Conservation (phyloP, 495 filamentous ascomycete species). For the Aspergillus asperescens region DNA sequence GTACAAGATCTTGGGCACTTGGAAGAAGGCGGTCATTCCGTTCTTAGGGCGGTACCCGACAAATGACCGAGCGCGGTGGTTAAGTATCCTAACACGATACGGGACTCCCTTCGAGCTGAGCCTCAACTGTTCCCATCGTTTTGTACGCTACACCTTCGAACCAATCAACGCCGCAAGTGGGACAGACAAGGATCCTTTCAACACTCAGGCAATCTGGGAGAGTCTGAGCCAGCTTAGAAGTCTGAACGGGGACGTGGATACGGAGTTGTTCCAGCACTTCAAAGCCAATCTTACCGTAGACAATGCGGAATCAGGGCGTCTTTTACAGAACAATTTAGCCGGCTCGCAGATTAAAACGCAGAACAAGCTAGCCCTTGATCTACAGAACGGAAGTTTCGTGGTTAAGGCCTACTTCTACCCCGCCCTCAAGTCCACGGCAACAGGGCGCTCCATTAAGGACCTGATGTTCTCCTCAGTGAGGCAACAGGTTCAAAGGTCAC, state of each 20-base stretch:
- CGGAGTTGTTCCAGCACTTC: background rate
- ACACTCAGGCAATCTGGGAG: constrained; percentile 10
- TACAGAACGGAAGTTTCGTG: background rate
- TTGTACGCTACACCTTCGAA: constrained; percentile 15
- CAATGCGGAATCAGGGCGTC: background rate
- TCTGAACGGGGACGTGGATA: background rate
- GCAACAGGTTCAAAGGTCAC: background rate
- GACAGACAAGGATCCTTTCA: constrained; percentile 14
- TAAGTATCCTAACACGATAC: background rate
- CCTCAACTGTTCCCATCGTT: constrained; percentile 10
- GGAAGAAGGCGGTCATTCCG: background rate
- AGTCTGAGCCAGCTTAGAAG: background rate
- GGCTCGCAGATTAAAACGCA: constrained; percentile 8
- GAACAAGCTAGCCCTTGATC: constrained; percentile 15
- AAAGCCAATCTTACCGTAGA: background rate
- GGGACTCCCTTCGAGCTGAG: constrained; percentile 16
- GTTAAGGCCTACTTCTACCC: constrained; percentile 15
- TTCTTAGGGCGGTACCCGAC: background rate
- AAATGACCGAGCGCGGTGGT: background rate
- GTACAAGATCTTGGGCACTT: background rate
- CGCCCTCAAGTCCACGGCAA: constrained; percentile 1
- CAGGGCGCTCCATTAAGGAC: constrained; percentile 5
- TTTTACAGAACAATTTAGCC: background rate
- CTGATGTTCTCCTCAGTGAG: constrained; percentile 4
- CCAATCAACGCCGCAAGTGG: constrained; percentile 6